A percentile compares a stretch with the other conserved stretches of the same genome.
Conservation (phyloP, 768 basidiomycete species). For the Mycena crocata region DNA sequence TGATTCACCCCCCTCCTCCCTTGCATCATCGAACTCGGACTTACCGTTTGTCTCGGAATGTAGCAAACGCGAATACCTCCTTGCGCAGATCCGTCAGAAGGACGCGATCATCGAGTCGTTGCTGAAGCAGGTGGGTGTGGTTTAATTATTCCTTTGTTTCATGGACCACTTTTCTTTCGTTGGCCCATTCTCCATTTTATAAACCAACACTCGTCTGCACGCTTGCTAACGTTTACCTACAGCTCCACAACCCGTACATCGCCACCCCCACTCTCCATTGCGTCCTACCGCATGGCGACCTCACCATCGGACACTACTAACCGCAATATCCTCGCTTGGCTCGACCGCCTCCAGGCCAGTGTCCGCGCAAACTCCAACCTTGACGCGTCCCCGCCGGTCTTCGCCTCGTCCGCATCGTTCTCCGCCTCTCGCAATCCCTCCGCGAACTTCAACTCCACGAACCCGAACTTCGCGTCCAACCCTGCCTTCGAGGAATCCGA, state of each 20-base stretch:
- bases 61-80: constrained; percentile 88
- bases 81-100: constrained; percentile 89
- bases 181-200: too few species aligned
- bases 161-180: background rate
- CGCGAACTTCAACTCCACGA: constrained; percentile 4
- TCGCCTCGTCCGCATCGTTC: background rate
- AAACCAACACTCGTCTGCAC: background rate
- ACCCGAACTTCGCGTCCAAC: too few species aligned
- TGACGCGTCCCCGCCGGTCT: constrained; percentile 43
- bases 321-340: constrained; percentile 77
- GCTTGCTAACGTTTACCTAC: constrained; percentile 10
- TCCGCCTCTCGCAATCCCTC: background rate
- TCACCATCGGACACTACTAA: constrained; percentile 81
- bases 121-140: constrained; percentile 74
- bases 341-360: constrained; percentile 75
- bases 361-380: constrained; percentile 60
- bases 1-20: constrained; percentile 40
- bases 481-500: constrained; percentile 34
- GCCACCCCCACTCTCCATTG: constrained; percentile 84
- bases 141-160: too few species aligned
- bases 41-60: constrained; percentile 52
- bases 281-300: constrained; percentile 82
- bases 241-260: constrained; percentile 85
- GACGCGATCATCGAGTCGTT: constrained; percentile 88
- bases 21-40: constrained; percentile 49